Conservation (phyloP, 495 filamentous ascomycete species). For the Pyrenopolyporus hunteri region DNA sequence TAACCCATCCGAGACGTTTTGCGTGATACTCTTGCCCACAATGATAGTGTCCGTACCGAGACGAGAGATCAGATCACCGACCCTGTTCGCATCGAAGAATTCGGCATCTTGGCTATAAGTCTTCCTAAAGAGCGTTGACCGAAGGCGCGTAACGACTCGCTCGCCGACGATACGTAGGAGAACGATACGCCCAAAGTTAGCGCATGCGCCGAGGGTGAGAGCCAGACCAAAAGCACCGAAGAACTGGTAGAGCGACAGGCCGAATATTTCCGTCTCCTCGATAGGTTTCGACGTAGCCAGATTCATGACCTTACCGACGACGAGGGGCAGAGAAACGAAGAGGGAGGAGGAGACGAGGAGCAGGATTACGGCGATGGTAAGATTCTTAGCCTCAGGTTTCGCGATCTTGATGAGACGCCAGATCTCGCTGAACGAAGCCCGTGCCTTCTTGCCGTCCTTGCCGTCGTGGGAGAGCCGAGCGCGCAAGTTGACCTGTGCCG, state of each 20-base stretch:
- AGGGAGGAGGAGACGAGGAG: slow-evolving; percentile 86
- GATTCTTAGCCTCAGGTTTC: slow-evolving; percentile 76
- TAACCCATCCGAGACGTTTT: slow-evolving; percentile 94
- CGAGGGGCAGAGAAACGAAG: slow-evolving; percentile 94
- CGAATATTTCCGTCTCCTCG: slow-evolving; percentile 68
- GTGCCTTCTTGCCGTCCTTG: slow-evolving; percentile 58
- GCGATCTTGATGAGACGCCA: slow-evolving; percentile 91
- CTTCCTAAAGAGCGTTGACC: slow-evolving; percentile 85
- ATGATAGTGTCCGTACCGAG: slow-evolving; percentile 96
- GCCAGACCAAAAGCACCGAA: slow-evolving; percentile 75
- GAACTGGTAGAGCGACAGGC: slow-evolving; percentile 75
- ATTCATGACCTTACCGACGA: slow-evolving; percentile 94
- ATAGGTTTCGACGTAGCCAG: slow-evolving; percentile 68
- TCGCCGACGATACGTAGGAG: slow-evolving; percentile 95
- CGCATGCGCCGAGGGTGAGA: slow-evolving; percentile 73
- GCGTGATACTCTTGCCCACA: slow-evolving; percentile 97
- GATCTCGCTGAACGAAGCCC: slow-evolving; percentile 73
- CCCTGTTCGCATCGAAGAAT: slow-evolving; percentile 97
- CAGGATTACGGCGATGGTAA: slow-evolving; percentile 80
- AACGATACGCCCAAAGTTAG: slow-evolving; percentile 94
- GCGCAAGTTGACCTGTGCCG: slow-evolving; percentile 87
- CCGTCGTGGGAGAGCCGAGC: slow-evolving; percentile 86
- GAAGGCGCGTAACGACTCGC: slow-evolving; percentile 85
- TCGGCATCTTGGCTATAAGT: slow-evolving; percentile 96
- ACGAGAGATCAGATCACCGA: slow-evolving; percentile 93